Evolutionary conservation across 352 stramenopile genomes (phyloP), one percentile per base, ranked within the genome.

Genomic region (Blastocystis sp.): DNA sequence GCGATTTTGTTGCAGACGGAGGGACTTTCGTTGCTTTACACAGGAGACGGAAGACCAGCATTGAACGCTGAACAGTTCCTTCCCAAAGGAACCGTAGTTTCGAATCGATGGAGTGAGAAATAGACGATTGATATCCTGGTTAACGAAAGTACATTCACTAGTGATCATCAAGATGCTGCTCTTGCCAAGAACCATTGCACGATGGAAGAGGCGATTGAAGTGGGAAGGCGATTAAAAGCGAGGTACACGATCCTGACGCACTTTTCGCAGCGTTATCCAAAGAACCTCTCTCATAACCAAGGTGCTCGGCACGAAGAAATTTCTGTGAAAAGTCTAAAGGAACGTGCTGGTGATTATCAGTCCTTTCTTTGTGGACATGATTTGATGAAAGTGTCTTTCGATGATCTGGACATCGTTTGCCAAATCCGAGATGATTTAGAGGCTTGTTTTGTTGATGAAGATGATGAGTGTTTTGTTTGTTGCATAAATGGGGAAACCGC

Each of bases 201-300:
- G 34, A 53, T 56, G 18, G 39, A 39, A 2, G 85, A 90, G 39
- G 85, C 85, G 5, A 65, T 90, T 8, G 16, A 56, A 18, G 73
- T 90, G 6, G 69, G 65, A 4, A 30, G 45, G 69, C 6, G 5
- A 13, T 18, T 76, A 20, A 50, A 56, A 1, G 56, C 70, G 30
- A 24, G 39, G 5, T 69, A 43, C 47, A 79, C 45, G 5, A 64
- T 88, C 9, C 73, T 90, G 39, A 90, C 85, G 41, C 85, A 90
- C 65, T 88, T 90, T 34, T 90, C 85, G 0, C 85, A 90, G 69
- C 68, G 85, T 1, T 90, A 90, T 41, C 54, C 73, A 13, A 85
- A 85, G 53, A 85, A 65, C 55, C n/a, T 85, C 11, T 24, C 37
- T 37, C 53, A 68, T n/a, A 50, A 85, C 50, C 47, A 85, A 8